Conservation (phyloP, 1,284 basidiomycete genomes). For the Ustilago trichophora region DNA sequence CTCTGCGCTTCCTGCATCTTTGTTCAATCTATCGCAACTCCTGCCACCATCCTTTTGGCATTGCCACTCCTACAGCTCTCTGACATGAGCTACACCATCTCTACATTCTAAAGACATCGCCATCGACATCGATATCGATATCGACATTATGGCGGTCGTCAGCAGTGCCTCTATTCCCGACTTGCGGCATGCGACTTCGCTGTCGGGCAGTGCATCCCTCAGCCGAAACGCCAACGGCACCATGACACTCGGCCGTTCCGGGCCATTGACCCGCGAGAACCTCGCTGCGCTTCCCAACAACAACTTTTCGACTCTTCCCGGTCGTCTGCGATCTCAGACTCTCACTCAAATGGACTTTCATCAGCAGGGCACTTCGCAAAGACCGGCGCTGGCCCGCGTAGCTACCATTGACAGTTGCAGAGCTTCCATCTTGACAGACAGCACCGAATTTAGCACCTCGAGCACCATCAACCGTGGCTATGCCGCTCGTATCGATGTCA, state of each 20-base stretch:
- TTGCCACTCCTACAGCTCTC: no score
- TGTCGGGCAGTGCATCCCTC: constrained; percentile 10
- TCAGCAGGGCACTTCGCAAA: background rate
- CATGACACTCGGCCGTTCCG: constrained; percentile 14
- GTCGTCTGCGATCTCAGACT: constrained; percentile 14
- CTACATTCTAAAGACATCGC: constrained; percentile 1
- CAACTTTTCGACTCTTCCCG: constrained; percentile 14
- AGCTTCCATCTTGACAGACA: constrained; percentile 39
- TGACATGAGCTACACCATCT: constrained; percentile 8
- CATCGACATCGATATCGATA: no score
- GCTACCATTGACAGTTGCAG: constrained; percentile 35
- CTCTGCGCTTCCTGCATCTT: background rate
- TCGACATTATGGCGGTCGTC: constrained; percentile 30
- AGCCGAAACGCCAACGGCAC: no score
- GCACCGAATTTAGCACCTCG: constrained; percentile 48
- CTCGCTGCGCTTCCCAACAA: constrained; percentile 23
- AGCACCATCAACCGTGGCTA: constrained; percentile 50
- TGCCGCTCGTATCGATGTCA: constrained; percentile 46
- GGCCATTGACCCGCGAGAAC: constrained; percentile 27
- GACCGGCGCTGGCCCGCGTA: constrained; percentile 20
- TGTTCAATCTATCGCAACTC: no score
- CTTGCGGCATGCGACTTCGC: constrained; percentile 12
- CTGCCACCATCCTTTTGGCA: background rate
- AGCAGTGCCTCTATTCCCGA: constrained; percentile 13
- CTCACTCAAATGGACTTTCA: constrained; percentile 2